These are phyloP conservation scores for Penicillium silybi DNA, from an alignment of 495 filamentous ascomycete species.

Conservation along the genomic window DNA sequence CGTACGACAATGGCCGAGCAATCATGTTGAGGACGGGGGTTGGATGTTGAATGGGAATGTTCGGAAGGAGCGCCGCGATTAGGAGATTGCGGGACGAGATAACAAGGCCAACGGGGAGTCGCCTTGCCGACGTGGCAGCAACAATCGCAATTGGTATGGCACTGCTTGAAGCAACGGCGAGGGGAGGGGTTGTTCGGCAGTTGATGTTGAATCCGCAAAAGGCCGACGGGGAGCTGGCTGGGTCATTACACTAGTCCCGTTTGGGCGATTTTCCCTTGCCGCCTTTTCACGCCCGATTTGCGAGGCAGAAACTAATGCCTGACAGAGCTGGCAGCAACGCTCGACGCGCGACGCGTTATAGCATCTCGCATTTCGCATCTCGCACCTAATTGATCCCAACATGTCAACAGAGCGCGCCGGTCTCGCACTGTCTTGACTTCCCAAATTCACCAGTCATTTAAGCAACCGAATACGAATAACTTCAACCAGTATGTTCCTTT, in stretches of 20 bases:
- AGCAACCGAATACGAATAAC: background rate
- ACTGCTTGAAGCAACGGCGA: slow-evolving; percentile 21
- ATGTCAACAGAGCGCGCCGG: slow-evolving; percentile 8
- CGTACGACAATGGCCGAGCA: slow-evolving; percentile 39
- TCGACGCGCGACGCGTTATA: slow-evolving; percentile 42
- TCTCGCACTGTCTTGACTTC: slow-evolving; percentile 1
- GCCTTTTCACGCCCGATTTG: slow-evolving; percentile 23
- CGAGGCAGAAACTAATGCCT: slow-evolving; percentile 21
- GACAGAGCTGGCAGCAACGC: slow-evolving; percentile 21
- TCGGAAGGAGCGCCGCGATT: slow-evolving; percentile 2
- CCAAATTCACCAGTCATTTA: background rate
- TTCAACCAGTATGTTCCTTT: background rate
- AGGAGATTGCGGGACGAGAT: slow-evolving; percentile 1
- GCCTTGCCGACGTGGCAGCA: slow-evolving; percentile 15
- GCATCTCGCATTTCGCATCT: slow-evolving; percentile 6
- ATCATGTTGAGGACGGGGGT: slow-evolving; percentile 35
- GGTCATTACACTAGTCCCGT: slow-evolving; percentile 33
- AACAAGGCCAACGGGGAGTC: slow-evolving; percentile 10
- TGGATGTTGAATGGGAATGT: slow-evolving; percentile 5
- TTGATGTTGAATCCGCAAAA: slow-evolving; percentile 49
- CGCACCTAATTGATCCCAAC: slow-evolving; percentile 2
- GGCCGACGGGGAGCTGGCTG: slow-evolving; percentile 36
- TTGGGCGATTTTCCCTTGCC: slow-evolving; percentile 29
- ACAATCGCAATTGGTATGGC: slow-evolving; percentile 21
- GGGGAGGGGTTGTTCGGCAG: slow-evolving; percentile 37